Base-by-base conservation (phyloP, 2,329 filamentous ascomycete genomes). In the Trichoderma arundinaceum region DNA sequence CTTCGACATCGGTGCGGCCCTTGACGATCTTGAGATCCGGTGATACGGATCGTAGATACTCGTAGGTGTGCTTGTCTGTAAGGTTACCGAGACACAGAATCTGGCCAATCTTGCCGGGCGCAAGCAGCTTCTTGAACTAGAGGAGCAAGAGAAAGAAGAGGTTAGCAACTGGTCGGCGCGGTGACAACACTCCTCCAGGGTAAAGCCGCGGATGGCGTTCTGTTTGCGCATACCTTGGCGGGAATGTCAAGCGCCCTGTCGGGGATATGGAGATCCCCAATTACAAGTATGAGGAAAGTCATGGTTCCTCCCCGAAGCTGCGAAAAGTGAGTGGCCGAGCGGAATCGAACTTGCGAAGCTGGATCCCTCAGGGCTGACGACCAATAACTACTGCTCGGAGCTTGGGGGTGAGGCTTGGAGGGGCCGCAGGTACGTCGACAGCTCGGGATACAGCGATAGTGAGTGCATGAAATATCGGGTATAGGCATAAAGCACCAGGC, bases 251-350 rank as follows among this genome's bases (percentile, higher is more conserved):
- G 88, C 72, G 92, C 93, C 77, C 93, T 86, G 79, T 97, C 93
- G 73, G 93, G 93, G 80, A 97, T 96, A 82, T 96, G 93, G 63
- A 97, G 87, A 82, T 97, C 93, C 77, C 92, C 92, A 72, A 97
- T 92, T 75, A 95, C 92, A 76, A 97, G 87, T 76, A 96, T 93
- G 71, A 97, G 85, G 80, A 94, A 92, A 70, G 92, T 92, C 82
- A 94, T 92, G 83, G 88, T 90, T 68, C 69, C 54, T 67, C 66
- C 70, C 71, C 15, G 57, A 51, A 57, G 48, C 43, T 68, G 44
- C 39, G 51, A 41, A 59, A 57, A 41, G 32, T 17, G 9, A 63
- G 48, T 43, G 41, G 63, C 43, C 35, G 41, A 28, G 35, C 39
- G 33, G 51, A 57, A 56, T 51, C 66, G 53, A 56, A 65, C 46